Base-by-base conservation (phyloP, 2,329 filamentous ascomycete genomes). In the Dactylella cylindrospora region DNA sequence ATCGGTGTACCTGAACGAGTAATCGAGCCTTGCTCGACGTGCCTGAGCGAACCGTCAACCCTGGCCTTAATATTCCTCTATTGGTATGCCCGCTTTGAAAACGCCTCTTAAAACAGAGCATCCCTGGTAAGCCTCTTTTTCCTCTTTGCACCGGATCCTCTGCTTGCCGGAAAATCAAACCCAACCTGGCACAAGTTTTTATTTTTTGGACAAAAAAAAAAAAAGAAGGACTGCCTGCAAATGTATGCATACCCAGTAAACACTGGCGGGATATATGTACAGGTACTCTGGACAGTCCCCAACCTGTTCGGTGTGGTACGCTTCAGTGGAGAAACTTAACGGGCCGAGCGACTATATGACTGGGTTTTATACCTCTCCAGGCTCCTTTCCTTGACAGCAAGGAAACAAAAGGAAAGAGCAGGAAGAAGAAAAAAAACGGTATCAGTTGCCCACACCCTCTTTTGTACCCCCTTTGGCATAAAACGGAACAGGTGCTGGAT, bases 181-280 rank as follows among this genome's bases (percentile, higher is more conserved):
- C 47, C 57, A 54, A 54, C 57, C 57, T 62, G 57, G 57, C 50
- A 52, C 50, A 39, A 38, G 39, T 29, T 35, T 35, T 45, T 31
- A n/a, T n/a, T n/a, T n/a, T n/a, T n/a, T n/a, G n/a, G n/a, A n/a
- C n/a, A n/a, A n/a, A n/a, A n/a, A n/a, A n/a, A n/a, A n/a, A n/a
- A n/a, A n/a, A n/a, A 40, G 45, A 41, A 45, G 35, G 53, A 28
- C 40, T 40, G 38, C 45, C 44, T 52, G n/a, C n/a, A n/a, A n/a
- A n/a, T n/a, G 41, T 62, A 28, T 54, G 44, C 45, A 54, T 49
- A 49, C 54, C 25, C 35, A 54, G 36, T 36, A 35, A 52, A 49
- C n/a, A n/a, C n/a, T n/a, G n/a, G n/a, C n/a, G n/a, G 57, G 57
- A 62, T 62, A 62, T 49, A 62, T 62, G 55, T 41, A 47, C 55